Percentiles rank a stretch among this genome's conserved stretches.
These are phyloP conservation scores for Populus ilicifolia DNA, from an alignment of 345 rosid species.

Conservation along the genomic window DNA sequence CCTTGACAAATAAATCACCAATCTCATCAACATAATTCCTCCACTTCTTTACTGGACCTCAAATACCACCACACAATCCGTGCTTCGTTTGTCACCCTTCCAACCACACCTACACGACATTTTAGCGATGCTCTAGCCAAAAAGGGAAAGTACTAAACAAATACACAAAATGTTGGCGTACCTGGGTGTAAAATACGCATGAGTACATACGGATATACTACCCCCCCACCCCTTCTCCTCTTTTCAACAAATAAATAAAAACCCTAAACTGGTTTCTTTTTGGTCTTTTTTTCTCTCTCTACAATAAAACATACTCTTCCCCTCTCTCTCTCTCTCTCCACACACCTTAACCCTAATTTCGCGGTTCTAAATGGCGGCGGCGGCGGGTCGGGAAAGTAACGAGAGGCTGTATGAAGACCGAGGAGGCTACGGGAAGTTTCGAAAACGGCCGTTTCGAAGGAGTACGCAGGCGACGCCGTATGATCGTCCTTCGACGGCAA, in stretches of 20 bases:
- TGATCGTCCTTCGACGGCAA: conserved; percentile 54
- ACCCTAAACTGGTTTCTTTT: conserved; percentile 7
- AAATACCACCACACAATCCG: too few relatives aligned
- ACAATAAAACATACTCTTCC: neutral
- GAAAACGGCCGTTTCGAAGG: conserved; percentile 56
- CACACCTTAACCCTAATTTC: conserved; percentile 3
- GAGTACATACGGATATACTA: neutral
- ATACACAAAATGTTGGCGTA: neutral
- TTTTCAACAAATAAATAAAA: conserved; percentile 10
- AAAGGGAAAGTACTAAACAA: neutral
- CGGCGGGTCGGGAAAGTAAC: conserved; percentile 14
- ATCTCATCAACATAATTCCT: too few relatives aligned
- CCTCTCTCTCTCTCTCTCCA: neutral
- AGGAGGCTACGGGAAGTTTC: conserved; percentile 54
- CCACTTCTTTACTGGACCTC: too few relatives aligned
- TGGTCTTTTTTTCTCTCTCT: neutral
- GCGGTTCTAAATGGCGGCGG: conserved; percentile 21
- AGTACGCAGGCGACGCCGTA: conserved; percentile 57
- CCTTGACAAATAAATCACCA: too few relatives aligned
- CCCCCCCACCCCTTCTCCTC: neutral
- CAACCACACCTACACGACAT: too few relatives aligned
- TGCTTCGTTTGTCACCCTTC: too few relatives aligned
- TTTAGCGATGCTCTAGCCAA: neutral
- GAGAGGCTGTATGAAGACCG: conserved; percentile 18
- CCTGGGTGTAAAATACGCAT: neutral